Evolutionary conservation across 768 basidiomycete genomes (phyloP), one percentile per base, ranked within the genome.

Genomic region (Kwoniella bestiolae): DNA sequence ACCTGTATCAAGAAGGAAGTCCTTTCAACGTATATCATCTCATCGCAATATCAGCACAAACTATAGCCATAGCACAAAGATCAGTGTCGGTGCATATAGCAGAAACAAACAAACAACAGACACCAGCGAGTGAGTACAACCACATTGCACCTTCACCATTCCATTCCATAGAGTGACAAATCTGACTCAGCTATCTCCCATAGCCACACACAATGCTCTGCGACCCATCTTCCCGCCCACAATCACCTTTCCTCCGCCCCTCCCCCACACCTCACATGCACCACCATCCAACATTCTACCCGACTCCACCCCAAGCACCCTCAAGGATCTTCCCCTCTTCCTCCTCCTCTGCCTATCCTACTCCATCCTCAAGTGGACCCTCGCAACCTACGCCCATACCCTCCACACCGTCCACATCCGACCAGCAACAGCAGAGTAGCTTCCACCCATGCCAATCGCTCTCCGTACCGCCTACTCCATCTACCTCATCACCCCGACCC

Each of bases 321-420:
- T 18, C n/a, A 38, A 55, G 16, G 28, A 32, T 55, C 32, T 34
- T 34, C 23, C 32, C 29, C 7, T 55, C 52, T 55, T n/a, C n/a
- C n/a, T n/a, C n/a, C n/a, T n/a, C n/a, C n/a, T n/a, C n/a, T n/a
- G n/a, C n/a, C n/a, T 55, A 55, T 26, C 29, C 29, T 55, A 55
- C 52, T 55, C 52, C 55, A 44, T 34, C 52, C 31, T 12, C 56
- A 45, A 26, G 26, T 26, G 31, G 23, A n/a, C 32, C 49, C 3
- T 50, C 56, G n/a, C 63, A 65, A 45, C 56, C 56, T 16, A 52
- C 57, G 2, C 63, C 63, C 2, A 65, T 65, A 14, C 57, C 63
- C 11, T 35, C 52, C 18, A 18, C 49, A 25, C 32, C 25, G 55
- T 45, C 25, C n/a, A n/a, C n/a, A n/a, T n/a, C n/a, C n/a, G n/a